Evolutionary conservation across 805 yeast genomes (phyloP), one percentile per base, ranked within the genome.

Genomic region (Saturnispora sekii): DNA sequence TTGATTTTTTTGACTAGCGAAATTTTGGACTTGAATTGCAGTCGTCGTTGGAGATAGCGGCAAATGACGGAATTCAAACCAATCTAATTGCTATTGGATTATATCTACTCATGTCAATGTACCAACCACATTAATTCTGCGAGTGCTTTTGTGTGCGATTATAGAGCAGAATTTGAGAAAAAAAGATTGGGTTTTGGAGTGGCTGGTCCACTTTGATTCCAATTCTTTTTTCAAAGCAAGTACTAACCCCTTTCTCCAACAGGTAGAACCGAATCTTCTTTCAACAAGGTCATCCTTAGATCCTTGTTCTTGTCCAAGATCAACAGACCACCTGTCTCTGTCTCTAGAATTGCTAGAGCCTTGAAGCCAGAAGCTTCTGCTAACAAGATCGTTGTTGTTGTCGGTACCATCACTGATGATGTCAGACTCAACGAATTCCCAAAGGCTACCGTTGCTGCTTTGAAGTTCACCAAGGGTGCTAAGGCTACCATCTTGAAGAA

Each of bases 311-410:
- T 93, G 67, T 90, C 97, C 60, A 93, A 93, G 90, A 76, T 81
- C 72, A 93, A 93, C 97, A 87, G 96, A 79, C 99, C 97, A 66
- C 98, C 99, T 56, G 98, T 93, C 55, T 90, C 97, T 62, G 81
- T 87, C 60, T 80, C 96, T 59, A 87, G 95, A 77, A 77, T 93
- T 60, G 70, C 84, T 66, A 80, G 83, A 70, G 89, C 90, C 65
- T 73, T 86, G 66, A 69, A 71, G 60, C 93, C 84, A 74, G 64
- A 68, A 63, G 96, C 85, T 73, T 79, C 95, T 70, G 75, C 85
- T 59, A 77, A 78, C 64, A 90, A 89, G 85, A 90, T 84, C 68
- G 72, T 90, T 62, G 99, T 93, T 61, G 95, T 93, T 76, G 96
- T 90, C 61, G 97, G 98, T 75, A 93, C 99, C 73, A 94, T 93